Percentiles rank a stretch among this genome's conserved stretches.
Conservation (phyloP, 495 filamentous ascomycete species). For the Glarea lozoyensis region DNA sequence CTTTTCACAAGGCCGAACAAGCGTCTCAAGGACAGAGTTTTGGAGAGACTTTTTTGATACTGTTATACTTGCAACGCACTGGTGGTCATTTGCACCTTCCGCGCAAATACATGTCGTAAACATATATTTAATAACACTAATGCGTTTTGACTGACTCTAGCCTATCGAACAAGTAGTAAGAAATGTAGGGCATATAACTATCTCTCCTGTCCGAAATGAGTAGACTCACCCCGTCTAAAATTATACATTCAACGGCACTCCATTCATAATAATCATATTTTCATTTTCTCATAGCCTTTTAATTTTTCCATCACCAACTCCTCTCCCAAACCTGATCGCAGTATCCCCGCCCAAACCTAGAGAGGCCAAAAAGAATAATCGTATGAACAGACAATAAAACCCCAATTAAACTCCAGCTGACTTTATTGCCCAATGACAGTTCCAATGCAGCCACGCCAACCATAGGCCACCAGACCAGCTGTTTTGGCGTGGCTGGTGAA, state of each 20-base stretch:
- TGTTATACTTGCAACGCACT: no score
- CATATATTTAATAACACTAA: no score
- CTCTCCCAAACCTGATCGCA: neutral
- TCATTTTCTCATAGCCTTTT: neutral
- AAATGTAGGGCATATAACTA: no score
- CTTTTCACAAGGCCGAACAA: no score
- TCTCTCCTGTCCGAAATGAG: no score
- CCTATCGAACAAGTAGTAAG: no score
- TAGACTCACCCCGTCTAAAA: no score
- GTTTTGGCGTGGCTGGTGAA: slow-evolving; percentile 48
- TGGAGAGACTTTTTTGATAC: no score
- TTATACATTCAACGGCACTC: neutral
- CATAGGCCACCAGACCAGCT: slow-evolving; percentile 53
- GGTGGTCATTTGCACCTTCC: no score
- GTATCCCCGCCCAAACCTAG: neutral
- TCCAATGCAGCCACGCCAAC: slow-evolving; percentile 50
- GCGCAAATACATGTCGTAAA: no score
- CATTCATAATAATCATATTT: neutral
- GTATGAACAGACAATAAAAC: slow-evolving; percentile 2
- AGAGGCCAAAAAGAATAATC: neutral
- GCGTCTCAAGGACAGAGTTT: no score
- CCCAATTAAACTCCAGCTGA: slow-evolving; percentile 5
- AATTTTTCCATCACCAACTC: neutral
- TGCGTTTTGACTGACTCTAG: no score
- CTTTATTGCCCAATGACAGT: slow-evolving; percentile 17